Evolutionary conservation across 352 stramenopile species (phyloP).

Genomic region (Peronosclerospora sorghi): DNA sequence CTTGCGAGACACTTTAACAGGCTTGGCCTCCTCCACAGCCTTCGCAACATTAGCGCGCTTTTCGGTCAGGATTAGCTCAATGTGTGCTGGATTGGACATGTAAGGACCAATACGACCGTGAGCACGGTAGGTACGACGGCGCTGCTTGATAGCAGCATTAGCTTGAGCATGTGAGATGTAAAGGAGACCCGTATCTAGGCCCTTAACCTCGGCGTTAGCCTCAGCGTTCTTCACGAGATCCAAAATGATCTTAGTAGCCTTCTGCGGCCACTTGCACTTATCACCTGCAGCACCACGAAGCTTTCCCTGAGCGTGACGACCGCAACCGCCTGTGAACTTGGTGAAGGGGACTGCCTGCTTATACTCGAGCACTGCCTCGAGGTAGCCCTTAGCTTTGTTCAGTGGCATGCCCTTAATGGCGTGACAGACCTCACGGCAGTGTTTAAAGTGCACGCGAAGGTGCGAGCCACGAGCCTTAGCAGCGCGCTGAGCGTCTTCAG

Average conservation of each 20-base stretch:
- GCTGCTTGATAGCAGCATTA: constrained; percentile 96
- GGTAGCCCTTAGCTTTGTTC: constrained; percentile 91
- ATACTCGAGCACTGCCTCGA: constrained; percentile 94
- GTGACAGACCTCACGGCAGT: constrained; percentile 97
- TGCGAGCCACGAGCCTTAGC: constrained; percentile 94
- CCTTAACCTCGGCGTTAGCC: constrained; percentile 98
- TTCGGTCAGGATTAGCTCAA: constrained; percentile 98
- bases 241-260: constrained; percentile 97
- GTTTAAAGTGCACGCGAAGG: constrained; percentile 99
- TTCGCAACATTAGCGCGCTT: constrained; percentile 90
- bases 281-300: constrained; percentile 89
- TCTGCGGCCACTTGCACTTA: constrained; percentile 98
- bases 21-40: constrained; percentile 83
- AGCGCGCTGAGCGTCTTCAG: constrained; percentile 78
- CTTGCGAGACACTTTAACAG: constrained; percentile 79
- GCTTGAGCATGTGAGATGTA: constrained; percentile 96
- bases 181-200: constrained; percentile 92
- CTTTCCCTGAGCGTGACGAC: constrained; percentile 96
- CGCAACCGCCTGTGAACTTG: constrained; percentile 97
- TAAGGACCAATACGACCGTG: constrained; percentile 97
- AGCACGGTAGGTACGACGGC: constrained; percentile 97
- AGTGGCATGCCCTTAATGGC: constrained; percentile 97
- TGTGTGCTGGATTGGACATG: constrained; percentile 97
- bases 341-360: constrained; percentile 98
- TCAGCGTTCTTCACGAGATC: constrained; percentile 98